Evolutionary conservation across 2,329 filamentous ascomycete species (phyloP), one percentile per base, ranked within the genome.

Genomic region (Calonectria pauciramosa): DNA sequence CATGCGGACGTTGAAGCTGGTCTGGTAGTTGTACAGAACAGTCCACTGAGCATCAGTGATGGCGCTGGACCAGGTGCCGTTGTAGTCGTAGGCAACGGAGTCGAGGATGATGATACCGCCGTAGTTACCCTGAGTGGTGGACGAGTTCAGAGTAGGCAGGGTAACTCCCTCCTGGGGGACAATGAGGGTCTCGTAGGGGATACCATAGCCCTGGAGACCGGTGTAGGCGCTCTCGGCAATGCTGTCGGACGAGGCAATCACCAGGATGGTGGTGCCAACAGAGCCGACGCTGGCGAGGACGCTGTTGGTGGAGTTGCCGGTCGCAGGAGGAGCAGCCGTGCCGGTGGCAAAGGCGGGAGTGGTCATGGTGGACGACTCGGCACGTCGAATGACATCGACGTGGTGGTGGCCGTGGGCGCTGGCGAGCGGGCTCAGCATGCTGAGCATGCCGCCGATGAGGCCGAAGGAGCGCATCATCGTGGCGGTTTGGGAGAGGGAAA

Each of bases 121-220:
- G 18, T 76, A 77, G 14, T 66, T 72, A 1, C 76, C 76, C 7
- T 36, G n/a, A 11, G n/a, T 56, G 1, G 41, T 32, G 26, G 76
- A 71, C 1, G 54, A 63, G 67, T 77, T 77, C 28, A 77, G 67
- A 7, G 13, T 66, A 4, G 76, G 75, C 13, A 77, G 68, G 2
- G 59, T 70, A 9, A 73, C 51, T 11, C 76, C 76, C 4, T 18
- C 56, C 44, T 51, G 49, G 11, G 76, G 69, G 5, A 76, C 75
- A 2, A 76, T 32, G 20, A 77, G 59, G 26, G 60, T 72, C 41
- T 77, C 44, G 30, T 63, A 77, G 2, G 76, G 76, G 5, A 77
- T 77, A 2, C 76, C 76, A 23, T 77, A 77, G 44, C 49, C 75
- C 14, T 69, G 26, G 11, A 77, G 64, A 60, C 76, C 76, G 10